Percentiles rank a stretch among this genome's conserved stretches.
Evolutionary conservation across 1,139 yeast genomes (phyloP).

Genomic region (Pichia sp.): DNA sequence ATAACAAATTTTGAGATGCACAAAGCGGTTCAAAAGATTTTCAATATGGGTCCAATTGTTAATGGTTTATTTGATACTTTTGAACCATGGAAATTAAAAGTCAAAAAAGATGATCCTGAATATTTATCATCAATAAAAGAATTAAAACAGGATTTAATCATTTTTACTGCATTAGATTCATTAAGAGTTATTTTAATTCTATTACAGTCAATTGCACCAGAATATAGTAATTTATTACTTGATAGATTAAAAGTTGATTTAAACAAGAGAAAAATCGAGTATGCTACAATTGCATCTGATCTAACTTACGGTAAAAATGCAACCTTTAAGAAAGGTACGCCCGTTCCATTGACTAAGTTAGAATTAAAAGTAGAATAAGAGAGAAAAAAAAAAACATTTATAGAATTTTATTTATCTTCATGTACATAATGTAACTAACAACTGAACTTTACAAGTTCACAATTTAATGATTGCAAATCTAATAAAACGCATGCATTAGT

Average conservation of each 20-base stretch:
- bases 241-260: conserved; percentile 53
- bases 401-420: background rate
- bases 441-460: conserved; percentile 31
- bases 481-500: conserved; percentile 66
- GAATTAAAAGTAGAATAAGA: conserved; percentile 11
- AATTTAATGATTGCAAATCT: conserved; percentile 51
- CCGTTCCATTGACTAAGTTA: conserved; percentile 35
- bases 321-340: conserved; percentile 26
- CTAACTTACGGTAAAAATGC: conserved; percentile 40
- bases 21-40: conserved; percentile 55
- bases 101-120: conserved; percentile 19
- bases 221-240: conserved; percentile 49
- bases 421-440: conserved; percentile 3
- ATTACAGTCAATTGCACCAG: conserved; percentile 69
- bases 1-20: conserved; percentile 49
- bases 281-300: conserved; percentile 43
- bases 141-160: conserved; percentile 42
- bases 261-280: conserved; percentile 35
- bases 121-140: conserved; percentile 17
- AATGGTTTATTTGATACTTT: conserved; percentile 56
- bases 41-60: conserved; percentile 54
- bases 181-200: conserved; percentile 62
- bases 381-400: background rate
- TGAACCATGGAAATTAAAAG: conserved; percentile 35
- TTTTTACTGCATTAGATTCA: conserved; percentile 64